Conservation (phyloP, 768 basidiomycete genomes). For the Favolaschia claudopus region DNA sequence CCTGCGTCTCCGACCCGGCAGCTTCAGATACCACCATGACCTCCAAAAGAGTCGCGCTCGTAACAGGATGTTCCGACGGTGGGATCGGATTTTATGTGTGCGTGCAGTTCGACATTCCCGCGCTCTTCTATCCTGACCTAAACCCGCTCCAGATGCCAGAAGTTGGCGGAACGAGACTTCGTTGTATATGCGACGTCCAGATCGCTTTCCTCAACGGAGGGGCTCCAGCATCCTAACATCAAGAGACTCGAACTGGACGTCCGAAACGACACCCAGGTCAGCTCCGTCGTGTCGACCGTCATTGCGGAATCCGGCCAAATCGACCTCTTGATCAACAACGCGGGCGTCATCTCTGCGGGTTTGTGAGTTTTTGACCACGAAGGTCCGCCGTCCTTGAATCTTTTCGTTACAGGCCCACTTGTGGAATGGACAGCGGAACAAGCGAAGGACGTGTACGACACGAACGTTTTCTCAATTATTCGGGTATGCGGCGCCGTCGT, state of each 20-base stretch:
- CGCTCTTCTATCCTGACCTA: background rate
- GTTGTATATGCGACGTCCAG: slow-evolving; percentile 11
- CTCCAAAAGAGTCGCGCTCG: slow-evolving; percentile 2
- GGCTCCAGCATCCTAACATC: background rate
- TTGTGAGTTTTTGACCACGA: slow-evolving; percentile 5
- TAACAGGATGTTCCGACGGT: slow-evolving; percentile 8
- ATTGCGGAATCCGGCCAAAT: background rate
- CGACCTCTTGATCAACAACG: slow-evolving; percentile 8
- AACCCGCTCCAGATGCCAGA: background rate
- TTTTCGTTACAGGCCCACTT: background rate
- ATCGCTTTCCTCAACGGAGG: background rate
- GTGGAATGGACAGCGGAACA: background rate
- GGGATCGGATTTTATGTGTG: slow-evolving; percentile 1
- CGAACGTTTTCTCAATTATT: slow-evolving; percentile 1
- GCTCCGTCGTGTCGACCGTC: background rate
- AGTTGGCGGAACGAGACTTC: slow-evolving; percentile 7
- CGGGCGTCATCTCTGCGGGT: no score
- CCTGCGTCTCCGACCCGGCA: no score
- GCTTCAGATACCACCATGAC: no score
- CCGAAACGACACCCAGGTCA: background rate
- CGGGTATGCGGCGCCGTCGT: background rate
- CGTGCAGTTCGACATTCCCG: no score
- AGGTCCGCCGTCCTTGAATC: background rate
- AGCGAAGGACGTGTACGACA: background rate
- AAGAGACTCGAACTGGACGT: slow-evolving; percentile 10